Conservation (phyloP, 2,329 filamentous ascomycete genomes). For the Exophiala calicioides region DNA sequence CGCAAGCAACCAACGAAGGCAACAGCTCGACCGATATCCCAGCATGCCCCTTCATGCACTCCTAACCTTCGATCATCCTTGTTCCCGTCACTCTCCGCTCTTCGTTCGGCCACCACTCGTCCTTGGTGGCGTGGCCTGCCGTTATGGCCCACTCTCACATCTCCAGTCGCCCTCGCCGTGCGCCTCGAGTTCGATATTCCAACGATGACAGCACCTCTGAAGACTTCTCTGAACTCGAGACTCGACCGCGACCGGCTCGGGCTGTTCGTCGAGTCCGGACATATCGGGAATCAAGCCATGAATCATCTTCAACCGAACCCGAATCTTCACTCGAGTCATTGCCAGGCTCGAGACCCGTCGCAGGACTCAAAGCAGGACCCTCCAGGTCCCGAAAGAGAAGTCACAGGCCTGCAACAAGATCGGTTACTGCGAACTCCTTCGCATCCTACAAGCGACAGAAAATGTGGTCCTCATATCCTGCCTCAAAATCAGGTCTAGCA, state of each 20-base stretch:
- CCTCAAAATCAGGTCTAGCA: not conserved
- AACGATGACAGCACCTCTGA: conserved; percentile 20
- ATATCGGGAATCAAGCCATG: conserved; percentile 23
- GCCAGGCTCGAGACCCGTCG: conserved; percentile 3
- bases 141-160: conserved; percentile 4
- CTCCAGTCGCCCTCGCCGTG: conserved; percentile 13
- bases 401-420: not conserved
- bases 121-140: not conserved
- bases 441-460: conserved; percentile 20
- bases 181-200: conserved; percentile 14
- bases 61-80: too few relatives aligned
- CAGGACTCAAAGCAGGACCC: not conserved
- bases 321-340: conserved; percentile 11
- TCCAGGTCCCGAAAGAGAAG: conserved; percentile 5
- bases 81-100: not conserved
- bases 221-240: conserved; percentile 3
- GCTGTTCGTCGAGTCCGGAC: conserved; percentile 19
- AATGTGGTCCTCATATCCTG: not conserved
- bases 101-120: not conserved
- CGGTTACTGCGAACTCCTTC: conserved; percentile 5
- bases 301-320: conserved; percentile 6
- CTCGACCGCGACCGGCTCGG: conserved; percentile 12
- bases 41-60: too few relatives aligned
- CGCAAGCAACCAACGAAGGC: too few relatives aligned
- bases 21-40: too few relatives aligned